Evolutionary conservation across 2,329 filamentous ascomycete genomes (phyloP), one percentile per base, ranked within the genome.

Genomic region (Penicillium frequentans): DNA sequence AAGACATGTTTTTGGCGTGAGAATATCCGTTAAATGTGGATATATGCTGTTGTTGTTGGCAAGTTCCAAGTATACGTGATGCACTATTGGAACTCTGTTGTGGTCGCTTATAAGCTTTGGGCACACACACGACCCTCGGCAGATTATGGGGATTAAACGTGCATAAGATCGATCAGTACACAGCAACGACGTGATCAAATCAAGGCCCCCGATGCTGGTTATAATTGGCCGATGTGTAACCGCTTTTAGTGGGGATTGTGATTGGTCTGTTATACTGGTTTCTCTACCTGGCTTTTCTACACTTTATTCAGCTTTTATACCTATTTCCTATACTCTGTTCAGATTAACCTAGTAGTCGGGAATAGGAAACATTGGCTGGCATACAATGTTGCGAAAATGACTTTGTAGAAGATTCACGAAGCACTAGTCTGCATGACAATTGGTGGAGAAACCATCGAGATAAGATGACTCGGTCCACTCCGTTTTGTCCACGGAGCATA

Each of bases 401-500:
- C 3, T n/a, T 6, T n/a, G 35, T 39, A 19, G 35, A 19, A 39
- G 35, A 10, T 11, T 10, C 35, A 39, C 8, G n/a, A 33, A 33
- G 31, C 31, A 16, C 33, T 13, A 26, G 21, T 14, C 21, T 26
- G 45, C 45, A 46, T 29, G 14, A 11, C 37, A 55, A 57, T 57
- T 57, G 51, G 55, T 57, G 55, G 55, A 57, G 39, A 51, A 59
- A 56, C 33, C 13, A 21, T 44, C n/a, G n/a, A 43, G 45, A 16
- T 48, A 26, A 21, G 19, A 35, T 21, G 19, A 35, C 13, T 37
- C 26, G 19, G 31, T 24, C 29, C 29, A 49, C 46, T 35, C 46
- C 31, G 11, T 35, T 49, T 31, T 35, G 46, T 31, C 46, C 35
- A 51, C 49, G 49, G 33, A 51, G 49, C 33, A 35, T 31, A 35